Evolutionary conservation across 768 basidiomycete genomes (phyloP).

Genomic region (Termitomyces sp.): DNA sequence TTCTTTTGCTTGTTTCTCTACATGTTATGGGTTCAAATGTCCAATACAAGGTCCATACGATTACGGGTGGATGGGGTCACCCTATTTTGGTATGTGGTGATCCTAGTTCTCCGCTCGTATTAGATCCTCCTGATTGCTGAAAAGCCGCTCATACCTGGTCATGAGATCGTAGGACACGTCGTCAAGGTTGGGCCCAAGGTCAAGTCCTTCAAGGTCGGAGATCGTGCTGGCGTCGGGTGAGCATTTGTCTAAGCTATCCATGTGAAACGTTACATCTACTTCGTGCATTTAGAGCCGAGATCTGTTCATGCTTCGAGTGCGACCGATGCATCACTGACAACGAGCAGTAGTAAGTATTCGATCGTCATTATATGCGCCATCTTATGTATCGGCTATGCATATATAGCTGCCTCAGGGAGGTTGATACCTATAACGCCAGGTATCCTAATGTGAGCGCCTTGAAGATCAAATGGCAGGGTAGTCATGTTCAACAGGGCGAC

Average conservation of each 20-base stretch:
- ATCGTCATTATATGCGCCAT: not conserved
- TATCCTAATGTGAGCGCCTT: slow-evolving; percentile 28
- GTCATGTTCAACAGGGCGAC: slow-evolving; percentile 19
- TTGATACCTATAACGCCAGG: slow-evolving; percentile 35
- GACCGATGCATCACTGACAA: slow-evolving; percentile 40
- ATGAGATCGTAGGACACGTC: slow-evolving; percentile 34
- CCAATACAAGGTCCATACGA: slow-evolving; percentile 25
- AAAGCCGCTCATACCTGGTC: no score
- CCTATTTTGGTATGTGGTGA: slow-evolving; percentile 18
- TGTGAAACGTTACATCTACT: not conserved
- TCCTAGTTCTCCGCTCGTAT: no score
- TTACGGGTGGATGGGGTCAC: slow-evolving; percentile 31
- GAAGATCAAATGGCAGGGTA: no score
- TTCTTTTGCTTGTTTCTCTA: not conserved
- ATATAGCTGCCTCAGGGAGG: slow-evolving; percentile 26
- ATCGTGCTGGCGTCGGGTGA: slow-evolving; percentile 43
- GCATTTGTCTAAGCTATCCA: not conserved
- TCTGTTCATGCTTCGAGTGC: slow-evolving; percentile 42
- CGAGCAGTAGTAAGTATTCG: slow-evolving; percentile 40
- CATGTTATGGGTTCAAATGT: not conserved
- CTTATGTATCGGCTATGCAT: not conserved
- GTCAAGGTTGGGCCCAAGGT: slow-evolving; percentile 50
- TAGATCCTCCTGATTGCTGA: no score
- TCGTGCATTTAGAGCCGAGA: slow-evolving; percentile 31
- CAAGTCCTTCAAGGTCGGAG: slow-evolving; percentile 47